Evolutionary conservation across 345 rosid species (phyloP).

Genomic region (Pugionium dolabratum): DNA sequence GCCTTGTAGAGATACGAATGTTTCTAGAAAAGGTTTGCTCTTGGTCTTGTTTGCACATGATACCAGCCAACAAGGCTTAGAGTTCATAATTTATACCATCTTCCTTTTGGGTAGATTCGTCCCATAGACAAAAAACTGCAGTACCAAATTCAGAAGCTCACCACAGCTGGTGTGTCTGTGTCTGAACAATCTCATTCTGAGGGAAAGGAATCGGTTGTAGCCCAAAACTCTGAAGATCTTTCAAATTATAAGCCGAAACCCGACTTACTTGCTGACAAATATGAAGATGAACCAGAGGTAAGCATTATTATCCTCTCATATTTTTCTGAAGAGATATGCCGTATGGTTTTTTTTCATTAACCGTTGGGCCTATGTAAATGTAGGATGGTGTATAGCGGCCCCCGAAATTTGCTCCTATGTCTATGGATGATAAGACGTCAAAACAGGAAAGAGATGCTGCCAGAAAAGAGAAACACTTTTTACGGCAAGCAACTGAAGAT

Average conservation of each 20-base stretch:
- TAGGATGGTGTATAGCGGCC: conserved; percentile 70
- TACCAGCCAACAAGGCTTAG: conserved; percentile 1
- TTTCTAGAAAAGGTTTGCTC: conserved; percentile 79
- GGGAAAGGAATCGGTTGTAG: conserved; percentile 42
- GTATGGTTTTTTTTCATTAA: conserved; percentile 26
- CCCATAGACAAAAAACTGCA: conserved; percentile 89
- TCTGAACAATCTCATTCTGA: conserved; percentile 33
- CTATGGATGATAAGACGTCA: conserved; percentile 77
- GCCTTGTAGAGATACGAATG: conserved; percentile 86
- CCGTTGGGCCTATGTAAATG: conserved; percentile 23
- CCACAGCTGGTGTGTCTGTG: conserved; percentile 45
- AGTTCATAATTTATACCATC: background rate
- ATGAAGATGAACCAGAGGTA: conserved; percentile 40
- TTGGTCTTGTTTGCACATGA: conserved; percentile 5
- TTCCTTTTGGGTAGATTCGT: conserved; percentile 57
- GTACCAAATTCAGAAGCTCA: conserved; percentile 87
- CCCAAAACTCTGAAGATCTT: conserved; percentile 60
- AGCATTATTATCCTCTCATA: background rate
- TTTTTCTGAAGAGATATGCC: background rate
- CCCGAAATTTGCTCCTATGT: conserved; percentile 72
- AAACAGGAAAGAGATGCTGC: conserved; percentile 68
- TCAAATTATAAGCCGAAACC: conserved; percentile 82
- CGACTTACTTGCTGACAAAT: conserved; percentile 63
- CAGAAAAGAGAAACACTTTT: conserved; percentile 66
- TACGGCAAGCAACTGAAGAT: conserved; percentile 56